A percentile compares a stretch with the other conserved stretches of the same genome.
phyloP scores from a whole-genome alignment of 78 protist genomes.

The Dictyostelium citrinum region DNA sequence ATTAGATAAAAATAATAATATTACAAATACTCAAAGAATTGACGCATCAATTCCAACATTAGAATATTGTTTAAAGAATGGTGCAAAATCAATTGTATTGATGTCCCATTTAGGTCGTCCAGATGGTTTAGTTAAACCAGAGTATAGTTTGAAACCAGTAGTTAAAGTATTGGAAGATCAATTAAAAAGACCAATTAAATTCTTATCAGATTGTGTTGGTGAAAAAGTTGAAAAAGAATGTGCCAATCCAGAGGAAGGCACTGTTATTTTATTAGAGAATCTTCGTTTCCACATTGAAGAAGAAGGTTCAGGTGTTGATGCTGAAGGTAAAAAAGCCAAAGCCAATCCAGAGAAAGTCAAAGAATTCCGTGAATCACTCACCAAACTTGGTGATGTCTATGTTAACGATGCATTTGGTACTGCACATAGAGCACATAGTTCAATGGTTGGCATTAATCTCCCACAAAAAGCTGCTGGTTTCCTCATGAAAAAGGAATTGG shows the following conservation, averaged over 20 bases:
- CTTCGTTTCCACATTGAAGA: slow-evolving; percentile 98
- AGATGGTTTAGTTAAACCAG: slow-evolving; percentile 88
- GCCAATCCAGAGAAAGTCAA: slow-evolving; percentile 88
- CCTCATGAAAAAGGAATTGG: slow-evolving; percentile 97
- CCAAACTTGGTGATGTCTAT: slow-evolving; percentile 96
- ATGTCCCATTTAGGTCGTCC: slow-evolving; percentile 99
- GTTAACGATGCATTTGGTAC: slow-evolving; percentile 99
- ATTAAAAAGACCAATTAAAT: slow-evolving; percentile 82
- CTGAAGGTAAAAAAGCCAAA: slow-evolving; percentile 79
- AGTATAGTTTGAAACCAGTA: slow-evolving; percentile 93
- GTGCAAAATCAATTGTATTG: slow-evolving; percentile 90
- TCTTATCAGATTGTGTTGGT: slow-evolving; percentile 94
- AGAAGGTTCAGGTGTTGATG: slow-evolving; percentile 89
- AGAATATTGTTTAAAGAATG: slow-evolving; percentile 89
- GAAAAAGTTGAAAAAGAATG: slow-evolving; percentile 83
- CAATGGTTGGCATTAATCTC: slow-evolving; percentile 87
- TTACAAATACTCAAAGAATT: slow-evolving; percentile 91
- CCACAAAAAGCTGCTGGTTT: slow-evolving; percentile 92
- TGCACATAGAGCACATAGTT: slow-evolving; percentile 99
- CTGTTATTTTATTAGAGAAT: slow-evolving; percentile 97
- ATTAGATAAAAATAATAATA: slow-evolving; percentile 67
- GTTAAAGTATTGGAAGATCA: slow-evolving; percentile 81
- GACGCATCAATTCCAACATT: slow-evolving; percentile 97
- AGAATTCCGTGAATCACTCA: slow-evolving; percentile 94
- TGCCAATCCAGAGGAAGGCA: slow-evolving; percentile 81